Evolutionary conservation across 1,284 basidiomycete species (phyloP).

Genomic region (Neotropicomus parvogracilis): DNA sequence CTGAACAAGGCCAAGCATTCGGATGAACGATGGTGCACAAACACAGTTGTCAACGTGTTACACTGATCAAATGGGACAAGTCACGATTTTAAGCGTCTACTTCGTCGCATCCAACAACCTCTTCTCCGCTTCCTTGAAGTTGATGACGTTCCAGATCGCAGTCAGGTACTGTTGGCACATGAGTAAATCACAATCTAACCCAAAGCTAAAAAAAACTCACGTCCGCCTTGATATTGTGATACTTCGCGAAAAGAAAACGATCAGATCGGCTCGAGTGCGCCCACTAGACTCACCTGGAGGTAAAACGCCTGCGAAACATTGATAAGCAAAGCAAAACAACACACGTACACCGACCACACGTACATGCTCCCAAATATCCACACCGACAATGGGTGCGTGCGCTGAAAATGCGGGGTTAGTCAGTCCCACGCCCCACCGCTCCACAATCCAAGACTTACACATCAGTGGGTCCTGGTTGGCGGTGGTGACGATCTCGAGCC

Average conservation of each 20-base stretch:
- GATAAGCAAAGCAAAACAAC: constrained; percentile 13
- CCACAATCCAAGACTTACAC: constrained; percentile 37
- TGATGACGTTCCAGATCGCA: constrained; percentile 81
- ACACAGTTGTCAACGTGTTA: constrained; percentile 9
- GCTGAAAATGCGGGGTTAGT: constrained; percentile 37
- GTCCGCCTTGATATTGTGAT: constrained; percentile 89
- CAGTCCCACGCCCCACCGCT: neutral
- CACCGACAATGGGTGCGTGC: constrained; percentile 88
- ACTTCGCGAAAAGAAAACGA: constrained; percentile 44
- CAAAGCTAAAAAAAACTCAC: constrained; percentile 45
- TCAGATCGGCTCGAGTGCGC: neutral
- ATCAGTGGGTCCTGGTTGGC: constrained; percentile 96
- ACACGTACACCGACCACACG: constrained; percentile 28
- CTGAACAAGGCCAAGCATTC: neutral
- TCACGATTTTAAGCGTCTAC: constrained; percentile 11
- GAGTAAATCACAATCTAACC: neutral
- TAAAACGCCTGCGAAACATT: constrained; percentile 60
- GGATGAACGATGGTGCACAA: neutral
- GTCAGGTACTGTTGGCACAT: constrained; percentile 60
- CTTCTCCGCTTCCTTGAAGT: constrained; percentile 76
- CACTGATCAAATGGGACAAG: constrained; percentile 1
- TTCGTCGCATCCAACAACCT: constrained; percentile 57
- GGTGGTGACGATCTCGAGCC: constrained; percentile 87
- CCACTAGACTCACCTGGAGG: constrained; percentile 46
- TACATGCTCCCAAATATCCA: constrained; percentile 96